A percentile compares a stretch with the other conserved stretches of the same genome.
Evolutionary conservation across 2,329 filamentous ascomycete species (phyloP).

Genomic region (Cladosporium oxysporum): DNA sequence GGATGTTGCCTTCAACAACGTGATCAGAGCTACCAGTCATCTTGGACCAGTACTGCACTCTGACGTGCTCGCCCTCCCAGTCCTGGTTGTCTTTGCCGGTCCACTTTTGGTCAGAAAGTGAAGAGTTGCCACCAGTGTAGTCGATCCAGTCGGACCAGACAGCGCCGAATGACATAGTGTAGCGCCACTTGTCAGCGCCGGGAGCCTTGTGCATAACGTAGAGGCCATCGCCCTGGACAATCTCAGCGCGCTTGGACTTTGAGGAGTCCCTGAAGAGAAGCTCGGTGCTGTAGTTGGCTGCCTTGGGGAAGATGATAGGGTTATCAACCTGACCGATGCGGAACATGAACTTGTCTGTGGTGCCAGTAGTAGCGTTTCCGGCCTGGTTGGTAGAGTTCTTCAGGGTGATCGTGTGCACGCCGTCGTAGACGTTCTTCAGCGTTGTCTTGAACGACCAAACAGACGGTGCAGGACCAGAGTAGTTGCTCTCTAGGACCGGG

Average conservation of each 20-base stretch:
- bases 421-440: slow-evolving; percentile 59
- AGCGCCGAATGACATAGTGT: slow-evolving; percentile 62
- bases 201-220: slow-evolving; percentile 58
- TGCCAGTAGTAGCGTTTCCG: slow-evolving; percentile 48
- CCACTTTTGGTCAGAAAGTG: slow-evolving; percentile 55
- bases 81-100: slow-evolving; percentile 54
- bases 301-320: slow-evolving; percentile 58
- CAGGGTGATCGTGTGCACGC: slow-evolving; percentile 60
- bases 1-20: slow-evolving; percentile 60
- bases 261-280: slow-evolving; percentile 46
- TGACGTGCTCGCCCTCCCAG: slow-evolving; percentile 64
- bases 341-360: slow-evolving; percentile 63
- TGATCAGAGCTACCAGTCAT: slow-evolving; percentile 61
- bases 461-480: slow-evolving; percentile 54
- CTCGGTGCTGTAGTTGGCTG: slow-evolving; percentile 59
- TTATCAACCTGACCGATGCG: slow-evolving; percentile 60
- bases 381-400: slow-evolving; percentile 53
- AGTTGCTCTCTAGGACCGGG: slow-evolving; percentile 43
- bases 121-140: slow-evolving; percentile 56
- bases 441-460: slow-evolving; percentile 56
- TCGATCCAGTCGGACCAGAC: slow-evolving; percentile 60
- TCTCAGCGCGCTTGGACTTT: slow-evolving; percentile 34
- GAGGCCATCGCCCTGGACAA: slow-evolving; percentile 13
- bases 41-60: slow-evolving; percentile 64
- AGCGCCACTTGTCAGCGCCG: slow-evolving; percentile 64